Conservation (phyloP, 2,329 filamentous ascomycete species). For the Cytospora mali region DNA sequence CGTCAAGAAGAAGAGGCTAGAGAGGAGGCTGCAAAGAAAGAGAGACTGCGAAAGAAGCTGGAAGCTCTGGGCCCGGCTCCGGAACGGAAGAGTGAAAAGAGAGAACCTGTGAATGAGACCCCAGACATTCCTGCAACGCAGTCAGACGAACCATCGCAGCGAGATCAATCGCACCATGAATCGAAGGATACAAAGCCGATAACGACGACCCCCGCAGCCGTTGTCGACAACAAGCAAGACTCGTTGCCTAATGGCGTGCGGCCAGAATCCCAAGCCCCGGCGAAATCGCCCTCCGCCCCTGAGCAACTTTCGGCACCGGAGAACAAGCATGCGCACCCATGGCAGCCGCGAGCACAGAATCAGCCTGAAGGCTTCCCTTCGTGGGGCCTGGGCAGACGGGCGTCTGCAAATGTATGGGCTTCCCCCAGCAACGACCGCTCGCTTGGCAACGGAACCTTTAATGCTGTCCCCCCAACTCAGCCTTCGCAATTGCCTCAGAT, state of each 20-base stretch:
- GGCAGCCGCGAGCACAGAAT: constrained; percentile 42
- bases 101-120: constrained; percentile 51
- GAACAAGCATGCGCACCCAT: constrained; percentile 40
- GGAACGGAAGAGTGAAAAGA: constrained; percentile 61
- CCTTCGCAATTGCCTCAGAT: constrained; percentile 39
- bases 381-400: constrained; percentile 52
- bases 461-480: constrained; percentile 52
- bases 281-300: background rate
- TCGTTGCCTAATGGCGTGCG: constrained; percentile 28
- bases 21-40: constrained; percentile 72
- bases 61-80: constrained; percentile 69
- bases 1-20: constrained; percentile 68
- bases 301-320: constrained; percentile 31
- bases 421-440: constrained; percentile 71
- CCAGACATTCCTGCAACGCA: constrained; percentile 36
- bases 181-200: constrained; percentile 31
- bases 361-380: constrained; percentile 51
- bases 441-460: constrained; percentile 79
- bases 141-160: constrained; percentile 27
- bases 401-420: constrained; percentile 70
- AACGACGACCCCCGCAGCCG: constrained; percentile 28
- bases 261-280: constrained; percentile 27
- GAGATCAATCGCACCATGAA: background rate
- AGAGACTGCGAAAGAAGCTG: constrained; percentile 72
- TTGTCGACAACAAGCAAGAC: constrained; percentile 25